These are phyloP conservation scores for Entelexis paramagnoliae DNA, from an alignment of 1,139 yeast species.

Conservation along the genomic window DNA sequence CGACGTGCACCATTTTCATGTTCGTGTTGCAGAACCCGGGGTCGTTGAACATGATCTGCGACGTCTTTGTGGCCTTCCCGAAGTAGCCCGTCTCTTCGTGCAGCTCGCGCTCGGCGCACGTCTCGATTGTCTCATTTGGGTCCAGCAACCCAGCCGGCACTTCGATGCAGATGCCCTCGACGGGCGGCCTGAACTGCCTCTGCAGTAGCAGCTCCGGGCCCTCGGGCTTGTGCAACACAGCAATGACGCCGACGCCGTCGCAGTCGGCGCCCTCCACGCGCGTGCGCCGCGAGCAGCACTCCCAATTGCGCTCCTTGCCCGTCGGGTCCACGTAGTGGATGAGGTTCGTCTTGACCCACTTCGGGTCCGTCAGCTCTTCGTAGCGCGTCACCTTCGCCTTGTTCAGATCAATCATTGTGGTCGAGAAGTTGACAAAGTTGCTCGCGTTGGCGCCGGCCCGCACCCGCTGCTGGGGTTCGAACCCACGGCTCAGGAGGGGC, in stretches of 20 bases:
- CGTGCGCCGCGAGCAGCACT: conserved; percentile 77
- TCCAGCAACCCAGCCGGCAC: conserved; percentile 93
- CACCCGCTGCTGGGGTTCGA: background rate
- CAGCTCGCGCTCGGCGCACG: conserved; percentile 78
- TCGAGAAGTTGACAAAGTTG: background rate
- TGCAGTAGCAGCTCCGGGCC: conserved; percentile 59
- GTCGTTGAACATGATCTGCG: conserved; percentile 60
- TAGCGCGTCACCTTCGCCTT: conserved; percentile 32
- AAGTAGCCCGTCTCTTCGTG: conserved; percentile 87
- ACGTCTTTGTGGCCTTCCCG: conserved; percentile 45
- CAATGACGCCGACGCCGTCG: conserved; percentile 74
- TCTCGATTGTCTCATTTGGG: conserved; percentile 63
- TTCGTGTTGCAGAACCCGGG: conserved; percentile 94
- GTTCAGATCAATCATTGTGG: conserved; percentile 12
- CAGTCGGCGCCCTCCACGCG: conserved; percentile 54
- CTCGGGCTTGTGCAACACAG: conserved; percentile 46
- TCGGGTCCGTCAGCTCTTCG: conserved; percentile 36
- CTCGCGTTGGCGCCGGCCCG: background rate
- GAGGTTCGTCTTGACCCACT: conserved; percentile 47
- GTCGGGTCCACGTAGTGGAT: conserved; percentile 55
- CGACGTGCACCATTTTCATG: conserved; percentile 66
- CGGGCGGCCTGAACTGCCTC: conserved; percentile 89
- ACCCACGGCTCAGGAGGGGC: conserved; percentile 3
- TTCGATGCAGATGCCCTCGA: conserved; percentile 76
- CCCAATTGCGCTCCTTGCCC: conserved; percentile 70